phyloP scores from a whole-genome alignment of 768 basidiomycete genomes.

The Tulasnella sp. region DNA sequence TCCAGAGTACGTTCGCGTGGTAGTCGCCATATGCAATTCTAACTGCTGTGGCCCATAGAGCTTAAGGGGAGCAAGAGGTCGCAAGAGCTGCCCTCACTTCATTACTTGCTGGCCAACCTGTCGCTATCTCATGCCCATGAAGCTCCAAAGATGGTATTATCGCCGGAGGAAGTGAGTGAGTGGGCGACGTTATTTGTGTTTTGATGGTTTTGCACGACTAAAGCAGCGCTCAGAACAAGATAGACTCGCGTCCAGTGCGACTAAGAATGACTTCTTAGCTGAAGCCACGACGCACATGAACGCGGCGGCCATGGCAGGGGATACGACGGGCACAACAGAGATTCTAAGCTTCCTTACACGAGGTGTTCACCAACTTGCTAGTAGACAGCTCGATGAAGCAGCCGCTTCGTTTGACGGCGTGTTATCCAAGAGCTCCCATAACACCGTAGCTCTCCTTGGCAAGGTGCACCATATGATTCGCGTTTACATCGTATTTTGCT shows the following conservation, averaged over 20 bases:
- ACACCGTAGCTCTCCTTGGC: constrained; percentile 77
- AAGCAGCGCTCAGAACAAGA: constrained; percentile 23
- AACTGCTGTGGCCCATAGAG: constrained; percentile 28
- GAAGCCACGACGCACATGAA: constrained; percentile 65
- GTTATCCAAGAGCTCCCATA: constrained; percentile 66
- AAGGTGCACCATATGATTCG: constrained; percentile 40
- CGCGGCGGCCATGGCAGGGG: constrained; percentile 47
- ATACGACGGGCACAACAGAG: constrained; percentile 38
- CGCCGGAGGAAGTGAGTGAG: constrained; percentile 27
- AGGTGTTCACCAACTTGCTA: constrained; percentile 72
- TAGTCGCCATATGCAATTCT: constrained; percentile 32
- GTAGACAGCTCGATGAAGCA: constrained; percentile 72
- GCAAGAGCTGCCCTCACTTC: constrained; percentile 51
- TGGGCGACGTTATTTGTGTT: not conserved
- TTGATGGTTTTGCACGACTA: not conserved
- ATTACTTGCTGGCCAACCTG: constrained; percentile 76
- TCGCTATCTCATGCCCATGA: constrained; percentile 67
- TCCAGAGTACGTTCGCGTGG: constrained; percentile 25
- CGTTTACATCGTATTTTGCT: not conserved
- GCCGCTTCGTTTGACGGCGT: constrained; percentile 72
- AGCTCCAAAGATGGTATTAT: constrained; percentile 71
- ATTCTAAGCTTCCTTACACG: constrained; percentile 50
- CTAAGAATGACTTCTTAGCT: constrained; percentile 54
- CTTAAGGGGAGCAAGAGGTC: constrained; percentile 28
- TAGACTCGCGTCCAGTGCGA: constrained; percentile 25